These are phyloP conservation scores for Rhodomyrtus tomentosa DNA, from an alignment of 345 rosid species.

Conservation along the genomic window DNA sequence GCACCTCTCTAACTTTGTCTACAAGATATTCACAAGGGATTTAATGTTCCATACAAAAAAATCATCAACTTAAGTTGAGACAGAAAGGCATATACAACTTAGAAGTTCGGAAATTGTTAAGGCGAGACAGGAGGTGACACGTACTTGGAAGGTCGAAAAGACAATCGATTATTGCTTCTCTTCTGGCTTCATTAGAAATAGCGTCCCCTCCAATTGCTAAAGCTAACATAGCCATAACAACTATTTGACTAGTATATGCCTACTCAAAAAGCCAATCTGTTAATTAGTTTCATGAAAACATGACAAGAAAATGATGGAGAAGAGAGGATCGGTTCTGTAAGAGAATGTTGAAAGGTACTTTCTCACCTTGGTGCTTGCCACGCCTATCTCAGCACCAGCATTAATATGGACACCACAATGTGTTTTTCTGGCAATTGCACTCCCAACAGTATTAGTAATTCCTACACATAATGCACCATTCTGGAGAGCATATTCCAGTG, in stretches of 20 bases:
- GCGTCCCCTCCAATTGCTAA: constrained; percentile 85
- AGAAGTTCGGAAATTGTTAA: not conserved
- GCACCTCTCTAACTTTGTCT: constrained; percentile 83
- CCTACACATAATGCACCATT: constrained; percentile 97
- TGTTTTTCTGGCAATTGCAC: constrained; percentile 85
- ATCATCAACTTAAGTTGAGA: not conserved
- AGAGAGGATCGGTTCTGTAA: not conserved
- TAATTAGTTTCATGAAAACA: not conserved
- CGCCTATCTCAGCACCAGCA: constrained; percentile 97
- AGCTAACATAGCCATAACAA: constrained; percentile 94
- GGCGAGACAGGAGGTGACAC: not conserved
- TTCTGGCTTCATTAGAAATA: constrained; percentile 60
- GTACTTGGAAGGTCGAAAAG: constrained; percentile 80
- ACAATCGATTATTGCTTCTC: constrained; percentile 91
- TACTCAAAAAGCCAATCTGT: constrained; percentile 6
- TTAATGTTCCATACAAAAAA: not conserved
- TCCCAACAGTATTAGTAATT: constrained; percentile 91
- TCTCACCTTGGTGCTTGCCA: constrained; percentile 91
- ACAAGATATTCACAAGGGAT: not conserved
- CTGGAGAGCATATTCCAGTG: constrained; percentile 71
- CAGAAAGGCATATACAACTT: not conserved
- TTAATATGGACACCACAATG: constrained; percentile 90
- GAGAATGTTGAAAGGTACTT: not conserved
- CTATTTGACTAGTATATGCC: constrained; percentile 99
- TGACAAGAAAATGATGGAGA: not conserved